These are phyloP conservation scores for Diospyros kaki DNA, from an alignment of 148 eudicot genomes.

Conservation along the genomic window DNA sequence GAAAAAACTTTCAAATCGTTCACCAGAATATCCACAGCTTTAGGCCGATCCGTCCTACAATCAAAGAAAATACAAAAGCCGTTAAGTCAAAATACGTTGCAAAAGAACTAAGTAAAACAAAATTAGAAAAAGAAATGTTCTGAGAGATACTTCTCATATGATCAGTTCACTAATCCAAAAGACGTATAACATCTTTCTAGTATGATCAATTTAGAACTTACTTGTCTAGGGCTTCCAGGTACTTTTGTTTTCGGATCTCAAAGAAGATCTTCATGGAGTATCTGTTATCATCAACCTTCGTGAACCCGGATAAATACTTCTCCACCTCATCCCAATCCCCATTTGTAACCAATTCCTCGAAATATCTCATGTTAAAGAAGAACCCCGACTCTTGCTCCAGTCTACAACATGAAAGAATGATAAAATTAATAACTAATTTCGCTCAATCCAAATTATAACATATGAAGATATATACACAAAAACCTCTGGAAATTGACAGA, in stretches of 20 bases:
- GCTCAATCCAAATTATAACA: slow-evolving; percentile 10
- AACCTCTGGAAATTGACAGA: neutral
- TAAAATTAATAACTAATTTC: slow-evolving; percentile 1
- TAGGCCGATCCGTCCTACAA: slow-evolving; percentile 63
- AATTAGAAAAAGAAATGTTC: neutral
- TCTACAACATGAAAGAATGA: slow-evolving; percentile 31
- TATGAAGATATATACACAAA: neutral
- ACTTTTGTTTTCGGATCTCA: slow-evolving; percentile 96
- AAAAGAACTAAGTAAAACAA: neutral
- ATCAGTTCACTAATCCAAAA: too few relatives aligned
- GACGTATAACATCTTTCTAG: neutral
- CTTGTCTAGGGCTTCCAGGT: slow-evolving; percentile 92
- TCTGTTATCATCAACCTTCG: slow-evolving; percentile 93
- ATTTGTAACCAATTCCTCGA: slow-evolving; percentile 79
- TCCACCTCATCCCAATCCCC: slow-evolving; percentile 98
- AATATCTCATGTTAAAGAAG: slow-evolving; percentile 83
- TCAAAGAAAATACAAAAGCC: neutral
- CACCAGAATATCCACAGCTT: slow-evolving; percentile 77
- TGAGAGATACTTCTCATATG: too few relatives aligned
- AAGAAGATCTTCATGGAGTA: slow-evolving; percentile 97
- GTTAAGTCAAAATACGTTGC: neutral
- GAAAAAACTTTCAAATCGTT: slow-evolving; percentile 86
- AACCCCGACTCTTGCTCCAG: slow-evolving; percentile 97
- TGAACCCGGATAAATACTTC: slow-evolving; percentile 87
- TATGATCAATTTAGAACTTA: slow-evolving; percentile 18